Evolutionary conservation across 306 rosid species (phyloP).

Genomic region (Cyamopsis tetragonoloba): DNA sequence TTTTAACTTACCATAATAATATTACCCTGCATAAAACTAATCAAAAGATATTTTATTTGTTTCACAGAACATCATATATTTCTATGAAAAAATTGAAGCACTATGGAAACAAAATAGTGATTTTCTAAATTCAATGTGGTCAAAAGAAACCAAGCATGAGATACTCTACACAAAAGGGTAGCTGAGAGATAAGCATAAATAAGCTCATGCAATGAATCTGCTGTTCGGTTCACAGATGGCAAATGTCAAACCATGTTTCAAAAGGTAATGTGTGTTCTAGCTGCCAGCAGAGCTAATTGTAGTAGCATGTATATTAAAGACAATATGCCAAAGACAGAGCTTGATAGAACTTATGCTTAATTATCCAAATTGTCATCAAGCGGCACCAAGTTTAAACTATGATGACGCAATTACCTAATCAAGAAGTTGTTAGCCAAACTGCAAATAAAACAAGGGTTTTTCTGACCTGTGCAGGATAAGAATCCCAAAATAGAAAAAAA

Average conservation of each 20-base stretch:
- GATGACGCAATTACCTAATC: not conserved
- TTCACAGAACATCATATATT: not conserved
- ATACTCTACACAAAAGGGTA: not conserved
- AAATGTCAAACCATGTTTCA: not conserved
- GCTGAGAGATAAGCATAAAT: not conserved
- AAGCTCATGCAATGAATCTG: not conserved
- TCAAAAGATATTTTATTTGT: not conserved
- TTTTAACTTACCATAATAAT: not conserved
- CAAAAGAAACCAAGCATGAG: not conserved
- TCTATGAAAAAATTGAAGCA: not conserved
- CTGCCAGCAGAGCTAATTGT: not conserved
- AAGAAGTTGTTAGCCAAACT: not conserved
- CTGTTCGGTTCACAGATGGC: not conserved
- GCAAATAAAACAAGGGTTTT: too few species aligned
- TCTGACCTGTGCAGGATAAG: too few species aligned
- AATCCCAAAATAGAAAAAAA: too few species aligned
- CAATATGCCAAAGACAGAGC: not conserved
- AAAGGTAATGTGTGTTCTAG: slow-evolving; percentile 6
- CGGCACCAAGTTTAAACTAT: slow-evolving; percentile 1
- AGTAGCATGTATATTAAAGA: not conserved
- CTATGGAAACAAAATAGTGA: not conserved
- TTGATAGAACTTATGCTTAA: slow-evolving; percentile 16
- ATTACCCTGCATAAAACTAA: not conserved
- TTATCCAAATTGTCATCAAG: slow-evolving; percentile 1
- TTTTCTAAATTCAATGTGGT: not conserved